Evolutionary conservation across 768 basidiomycete species (phyloP).

Genomic region (Mycena olivaceomarginata): DNA sequence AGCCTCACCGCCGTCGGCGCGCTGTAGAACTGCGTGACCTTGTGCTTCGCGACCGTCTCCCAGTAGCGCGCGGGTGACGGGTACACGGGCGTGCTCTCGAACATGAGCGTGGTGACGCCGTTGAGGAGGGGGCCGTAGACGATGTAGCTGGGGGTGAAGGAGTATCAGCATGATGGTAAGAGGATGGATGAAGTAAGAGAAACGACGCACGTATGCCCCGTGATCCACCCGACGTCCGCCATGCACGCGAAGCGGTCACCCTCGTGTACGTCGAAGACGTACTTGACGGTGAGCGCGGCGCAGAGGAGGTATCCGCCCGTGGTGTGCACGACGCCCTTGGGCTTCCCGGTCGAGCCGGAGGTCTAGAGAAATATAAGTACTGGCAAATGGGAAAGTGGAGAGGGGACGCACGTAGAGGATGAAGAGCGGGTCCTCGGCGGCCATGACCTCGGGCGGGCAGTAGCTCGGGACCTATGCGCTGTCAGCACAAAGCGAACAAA

Average conservation of each 20-base stretch:
- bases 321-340: slow-evolving; percentile 97
- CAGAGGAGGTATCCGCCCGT: slow-evolving; percentile 94
- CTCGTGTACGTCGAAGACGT: slow-evolving; percentile 98
- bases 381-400: not conserved
- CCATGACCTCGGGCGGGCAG: slow-evolving; percentile 92
- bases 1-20: slow-evolving; percentile 97
- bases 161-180: not conserved
- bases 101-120: slow-evolving; percentile 90
- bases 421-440: slow-evolving; percentile 96
- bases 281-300: slow-evolving; percentile 94
- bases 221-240: slow-evolving; percentile 99
- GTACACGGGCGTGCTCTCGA: slow-evolving; percentile 98
- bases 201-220: slow-evolving; percentile 85
- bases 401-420: slow-evolving; percentile 92
- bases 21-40: slow-evolving; percentile 97
- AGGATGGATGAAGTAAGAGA: slow-evolving; percentile 1
- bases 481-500: slow-evolving; percentile 58
- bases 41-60: slow-evolving; percentile 95
- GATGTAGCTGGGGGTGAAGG: slow-evolving; percentile 76
- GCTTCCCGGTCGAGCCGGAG: slow-evolving; percentile 95
- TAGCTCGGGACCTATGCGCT: slow-evolving; percentile 87
- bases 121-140: slow-evolving; percentile 96
- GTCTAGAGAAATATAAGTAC: slow-evolving; percentile 69
- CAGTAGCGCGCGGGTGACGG: slow-evolving; percentile 98
- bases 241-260: slow-evolving; percentile 98